A percentile compares a stretch with the other conserved stretches of the same genome.
These are phyloP conservation scores for Colletotrichum somersetense DNA, from an alignment of 2,329 filamentous ascomycete species.

Conservation along the genomic window DNA sequence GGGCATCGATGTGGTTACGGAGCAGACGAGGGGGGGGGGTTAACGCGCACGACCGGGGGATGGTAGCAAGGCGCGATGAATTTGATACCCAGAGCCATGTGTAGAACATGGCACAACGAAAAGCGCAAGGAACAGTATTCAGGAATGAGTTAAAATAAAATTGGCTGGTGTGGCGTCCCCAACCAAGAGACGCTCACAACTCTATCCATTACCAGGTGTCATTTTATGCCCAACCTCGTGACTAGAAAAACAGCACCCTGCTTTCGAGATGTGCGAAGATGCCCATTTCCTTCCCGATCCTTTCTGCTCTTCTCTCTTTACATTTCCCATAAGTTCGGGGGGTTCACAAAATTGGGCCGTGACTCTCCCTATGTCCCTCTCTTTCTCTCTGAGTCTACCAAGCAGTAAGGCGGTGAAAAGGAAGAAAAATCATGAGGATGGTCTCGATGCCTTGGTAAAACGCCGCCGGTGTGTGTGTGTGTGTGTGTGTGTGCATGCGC, in stretches of 20 bases:
- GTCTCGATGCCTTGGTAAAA: slow-evolving; percentile 35
- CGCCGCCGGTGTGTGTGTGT: slow-evolving; percentile 21
- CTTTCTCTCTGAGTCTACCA: slow-evolving; percentile 16
- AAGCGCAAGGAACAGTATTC: background rate
- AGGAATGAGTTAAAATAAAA: background rate
- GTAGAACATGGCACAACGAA: background rate
- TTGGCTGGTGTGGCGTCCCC: background rate
- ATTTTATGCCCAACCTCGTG: slow-evolving; percentile 27
- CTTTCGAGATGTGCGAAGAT: slow-evolving; percentile 36
- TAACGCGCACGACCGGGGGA: background rate
- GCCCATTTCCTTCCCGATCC: slow-evolving; percentile 10
- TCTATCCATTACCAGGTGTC: slow-evolving; percentile 16
- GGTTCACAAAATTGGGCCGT: slow-evolving; percentile 17
- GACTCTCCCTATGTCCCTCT: background rate
- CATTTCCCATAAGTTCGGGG: slow-evolving; percentile 13
- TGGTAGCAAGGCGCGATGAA: background rate
- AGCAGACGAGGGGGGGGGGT: background rate
- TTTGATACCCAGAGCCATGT: slow-evolving; percentile 8
- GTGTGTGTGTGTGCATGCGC: background rate
- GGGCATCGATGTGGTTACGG: background rate
- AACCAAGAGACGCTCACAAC: slow-evolving; percentile 8
- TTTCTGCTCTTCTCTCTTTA: background rate
- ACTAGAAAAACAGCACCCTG: slow-evolving; percentile 3
- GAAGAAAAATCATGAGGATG: background rate
- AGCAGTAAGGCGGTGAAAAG: slow-evolving; percentile 12